Evolutionary conservation across 768 basidiomycete genomes (phyloP), one percentile per base, ranked within the genome.

Genomic region (Mycena chlorophos): DNA sequence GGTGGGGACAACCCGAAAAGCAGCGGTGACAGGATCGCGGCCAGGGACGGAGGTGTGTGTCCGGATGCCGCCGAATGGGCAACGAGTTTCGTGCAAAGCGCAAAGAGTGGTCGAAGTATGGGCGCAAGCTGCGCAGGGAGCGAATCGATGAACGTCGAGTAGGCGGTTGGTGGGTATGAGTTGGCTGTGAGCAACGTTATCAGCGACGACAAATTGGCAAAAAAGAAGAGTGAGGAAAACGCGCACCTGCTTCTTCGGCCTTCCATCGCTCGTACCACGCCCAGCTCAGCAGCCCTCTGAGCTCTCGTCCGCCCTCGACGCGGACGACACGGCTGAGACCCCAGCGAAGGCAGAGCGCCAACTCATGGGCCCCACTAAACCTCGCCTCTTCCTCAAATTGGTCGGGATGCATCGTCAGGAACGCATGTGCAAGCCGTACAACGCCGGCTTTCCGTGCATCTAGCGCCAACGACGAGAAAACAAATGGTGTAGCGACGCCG

Each of bases 291-390:
- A 98, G 73, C 4, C 97, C 97, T 14, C 91, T 81, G n/a, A 87
- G 82, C 42, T 88, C 87, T 58, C 84, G 77, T 1, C 86, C 87
- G 28, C 79, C 82, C 17, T 84, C 79, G 3, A 89, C 79, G 45
- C 92, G 72, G 30, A 91, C 81, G 43, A 92, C 83, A 23, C 94
- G 76, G 2, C 86, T 89, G 4, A 98, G 80, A 28, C 87, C 92
- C 97, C 97, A 99, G 22, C 95, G 86, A 28, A 98, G 76, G 64
- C 88, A 84, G 87, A 95, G 94, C 4, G 88, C 94, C 14, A 98
- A 76, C 65, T 97, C 91, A 57, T 95, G 87, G 12, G 91, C 87
- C 4, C 85, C 86, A 0, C 93, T 90, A 65, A 96, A 91, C 29
- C 76, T 74, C 1, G 93, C 87, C 66, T 98, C 94, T 62, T 93